A percentile compares a stretch with the other conserved stretches of the same genome.
These are phyloP conservation scores for Trypanosoma grayi DNA, from an alignment of 208 protist species.

Conservation along the genomic window DNA sequence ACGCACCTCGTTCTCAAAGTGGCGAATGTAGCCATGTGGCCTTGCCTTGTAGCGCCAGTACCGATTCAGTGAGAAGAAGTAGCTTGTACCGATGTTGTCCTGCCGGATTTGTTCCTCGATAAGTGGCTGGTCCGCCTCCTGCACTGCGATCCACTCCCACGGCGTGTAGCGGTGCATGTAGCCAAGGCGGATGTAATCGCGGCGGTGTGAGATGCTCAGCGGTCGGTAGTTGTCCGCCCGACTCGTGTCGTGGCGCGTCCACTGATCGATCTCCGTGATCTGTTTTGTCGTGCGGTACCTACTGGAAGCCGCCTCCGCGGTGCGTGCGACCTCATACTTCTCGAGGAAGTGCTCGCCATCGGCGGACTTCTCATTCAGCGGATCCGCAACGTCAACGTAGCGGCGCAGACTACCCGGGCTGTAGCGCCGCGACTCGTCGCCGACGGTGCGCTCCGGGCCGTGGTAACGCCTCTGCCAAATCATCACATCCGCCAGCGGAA, in stretches of 20 bases:
- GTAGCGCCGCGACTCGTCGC: slow-evolving; percentile 73
- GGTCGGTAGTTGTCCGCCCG: slow-evolving; percentile 87
- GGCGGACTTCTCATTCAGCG: slow-evolving; percentile 49
- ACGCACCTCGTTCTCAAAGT: slow-evolving; percentile 89
- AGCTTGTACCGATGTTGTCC: slow-evolving; percentile 72
- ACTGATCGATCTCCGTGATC: slow-evolving; percentile 86
- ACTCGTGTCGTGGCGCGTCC: slow-evolving; percentile 61
- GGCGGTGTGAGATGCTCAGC: slow-evolving; percentile 78
- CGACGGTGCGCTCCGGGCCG: slow-evolving; percentile 81
- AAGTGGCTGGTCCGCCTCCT: slow-evolving; percentile 88
- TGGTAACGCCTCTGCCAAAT: slow-evolving; percentile 86
- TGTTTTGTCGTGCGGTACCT: slow-evolving; percentile 80
- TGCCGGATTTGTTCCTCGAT: slow-evolving; percentile 75
- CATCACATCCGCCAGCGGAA: slow-evolving; percentile 69
- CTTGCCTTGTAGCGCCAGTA: slow-evolving; percentile 89
- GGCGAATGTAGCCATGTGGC: slow-evolving; percentile 84
- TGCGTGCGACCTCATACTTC: slow-evolving; percentile 65
- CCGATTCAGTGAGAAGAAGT: slow-evolving; percentile 85
- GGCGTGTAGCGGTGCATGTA: slow-evolving; percentile 88
- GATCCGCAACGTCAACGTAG: slow-evolving; percentile 86
- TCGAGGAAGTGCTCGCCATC: slow-evolving; percentile 80
- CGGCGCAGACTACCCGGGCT: slow-evolving; percentile 53
- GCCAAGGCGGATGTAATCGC: slow-evolving; percentile 83
- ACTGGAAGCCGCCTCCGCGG: slow-evolving; percentile 17
- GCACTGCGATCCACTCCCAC: slow-evolving; percentile 90